Evolutionary conservation across 139 green algal species (phyloP).

Genomic region (Micractinium sp.): DNA sequence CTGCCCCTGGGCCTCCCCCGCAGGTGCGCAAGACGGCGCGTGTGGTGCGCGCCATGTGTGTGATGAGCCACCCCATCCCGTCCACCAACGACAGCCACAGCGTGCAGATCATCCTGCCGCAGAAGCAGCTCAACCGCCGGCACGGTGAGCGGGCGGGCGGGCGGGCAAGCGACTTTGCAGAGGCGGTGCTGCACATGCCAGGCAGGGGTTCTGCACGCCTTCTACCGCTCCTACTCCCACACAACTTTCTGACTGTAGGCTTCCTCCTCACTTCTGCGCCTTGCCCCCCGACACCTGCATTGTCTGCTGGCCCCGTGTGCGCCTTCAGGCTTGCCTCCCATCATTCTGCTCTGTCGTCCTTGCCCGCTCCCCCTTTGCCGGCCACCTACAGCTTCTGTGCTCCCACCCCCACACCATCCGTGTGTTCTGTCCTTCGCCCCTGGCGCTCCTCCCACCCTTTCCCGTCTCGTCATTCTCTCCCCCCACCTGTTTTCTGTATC

Average conservation of each 20-base stretch:
- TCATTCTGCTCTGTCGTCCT: neutral
- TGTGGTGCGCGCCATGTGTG: conserved; percentile 94
- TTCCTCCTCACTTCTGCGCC: too few species aligned
- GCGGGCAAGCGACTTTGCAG: neutral
- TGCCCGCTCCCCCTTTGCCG: neutral
- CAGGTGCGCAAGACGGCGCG: conserved; percentile 61
- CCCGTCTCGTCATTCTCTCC: too few species aligned
- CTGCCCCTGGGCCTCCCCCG: too few species aligned
- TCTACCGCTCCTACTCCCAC: conserved; percentile 95
- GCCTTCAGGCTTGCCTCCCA: too few species aligned
- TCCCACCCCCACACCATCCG: conserved; percentile 26
- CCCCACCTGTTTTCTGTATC: too few species aligned
- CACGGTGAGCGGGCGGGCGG: neutral
- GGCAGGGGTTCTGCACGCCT: conserved; percentile 73
- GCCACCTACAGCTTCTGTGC: conserved; percentile 61
- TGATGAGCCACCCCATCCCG: conserved; percentile 96
- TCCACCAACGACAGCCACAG: conserved; percentile 90
- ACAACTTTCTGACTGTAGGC: too few species aligned
- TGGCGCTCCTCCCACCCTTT: too few species aligned
- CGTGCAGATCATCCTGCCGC: conserved; percentile 97
- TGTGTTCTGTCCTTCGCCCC: neutral
- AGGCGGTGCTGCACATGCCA: neutral
- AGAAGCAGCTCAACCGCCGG: conserved; percentile 83
- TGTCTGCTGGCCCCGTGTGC: too few species aligned
- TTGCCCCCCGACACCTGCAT: too few species aligned